A percentile compares a stretch with the other conserved stretches of the same genome.
phyloP scores from a whole-genome alignment of 495 filamentous ascomycete species.

The Annulohypoxylon maeteangense region DNA sequence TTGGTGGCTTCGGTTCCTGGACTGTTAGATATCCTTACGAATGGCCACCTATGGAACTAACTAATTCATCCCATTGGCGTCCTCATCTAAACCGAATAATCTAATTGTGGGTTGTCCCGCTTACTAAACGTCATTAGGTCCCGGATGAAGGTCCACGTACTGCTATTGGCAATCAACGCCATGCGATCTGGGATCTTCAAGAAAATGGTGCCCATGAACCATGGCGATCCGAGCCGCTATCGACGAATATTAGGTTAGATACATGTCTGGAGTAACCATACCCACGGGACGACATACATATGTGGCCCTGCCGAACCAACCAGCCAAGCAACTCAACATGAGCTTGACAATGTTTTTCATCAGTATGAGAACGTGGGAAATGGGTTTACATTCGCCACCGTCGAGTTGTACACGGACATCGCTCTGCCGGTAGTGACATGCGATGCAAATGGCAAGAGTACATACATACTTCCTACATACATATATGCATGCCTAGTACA shows the following conservation, averaged over 20 bases:
- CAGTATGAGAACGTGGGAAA: background rate
- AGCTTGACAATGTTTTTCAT: background rate
- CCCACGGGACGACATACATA: background rate
- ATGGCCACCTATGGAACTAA: slow-evolving; percentile 8
- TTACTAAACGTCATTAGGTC: background rate
- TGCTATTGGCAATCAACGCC: slow-evolving; percentile 18
- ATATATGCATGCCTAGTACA: background rate
- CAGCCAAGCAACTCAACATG: background rate
- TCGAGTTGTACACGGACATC: background rate
- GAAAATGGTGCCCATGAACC: slow-evolving; percentile 1
- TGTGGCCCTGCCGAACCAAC: background rate
- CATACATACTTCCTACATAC: background rate
- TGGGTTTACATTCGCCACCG: background rate
- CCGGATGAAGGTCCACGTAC: slow-evolving; percentile 9
- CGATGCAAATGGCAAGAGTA: background rate
- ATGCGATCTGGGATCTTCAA: slow-evolving; percentile 11
- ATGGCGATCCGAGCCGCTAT: background rate
- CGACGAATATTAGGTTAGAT: slow-evolving; percentile 1
- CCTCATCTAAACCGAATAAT: slow-evolving; percentile 6
- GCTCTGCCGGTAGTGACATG: background rate
- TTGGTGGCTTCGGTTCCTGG: slow-evolving; percentile 19
- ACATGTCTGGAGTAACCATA: background rate
- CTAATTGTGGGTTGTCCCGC: slow-evolving; percentile 26
- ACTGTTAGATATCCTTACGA: background rate
- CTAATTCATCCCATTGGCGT: background rate